Conservation (phyloP, 768 basidiomycete species). For the Hemileccinum rubropunctum region DNA sequence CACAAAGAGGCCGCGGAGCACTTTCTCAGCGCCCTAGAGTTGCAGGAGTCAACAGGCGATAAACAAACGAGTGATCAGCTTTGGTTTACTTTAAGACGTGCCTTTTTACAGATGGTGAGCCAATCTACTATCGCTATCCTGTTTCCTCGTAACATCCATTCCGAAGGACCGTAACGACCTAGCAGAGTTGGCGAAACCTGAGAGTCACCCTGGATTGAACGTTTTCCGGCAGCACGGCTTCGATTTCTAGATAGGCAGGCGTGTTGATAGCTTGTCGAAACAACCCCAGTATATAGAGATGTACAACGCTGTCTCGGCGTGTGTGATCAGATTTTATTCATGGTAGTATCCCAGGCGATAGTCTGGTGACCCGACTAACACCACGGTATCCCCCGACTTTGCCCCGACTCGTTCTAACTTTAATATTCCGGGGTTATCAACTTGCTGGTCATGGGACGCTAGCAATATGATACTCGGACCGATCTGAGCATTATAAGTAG, state of each 20-base stretch:
- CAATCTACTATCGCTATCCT: neutral
- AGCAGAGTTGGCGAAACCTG: slow-evolving; percentile 67
- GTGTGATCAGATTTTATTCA: neutral
- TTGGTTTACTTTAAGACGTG: slow-evolving; percentile 86
- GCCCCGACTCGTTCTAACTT: too few relatives aligned
- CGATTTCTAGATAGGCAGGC: slow-evolving; percentile 61
- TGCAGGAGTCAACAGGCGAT: slow-evolving; percentile 67
- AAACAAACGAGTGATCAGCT: slow-evolving; percentile 79
- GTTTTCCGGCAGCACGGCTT: slow-evolving; percentile 82
- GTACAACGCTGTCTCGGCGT: neutral
- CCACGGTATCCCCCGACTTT: too few relatives aligned
- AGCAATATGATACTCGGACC: neutral
- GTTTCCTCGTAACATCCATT: neutral
- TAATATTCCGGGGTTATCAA: too few relatives aligned
- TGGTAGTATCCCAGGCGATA: too few relatives aligned
- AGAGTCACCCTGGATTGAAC: slow-evolving; percentile 60
- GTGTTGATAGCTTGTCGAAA: neutral
- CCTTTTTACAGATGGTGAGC: slow-evolving; percentile 74
- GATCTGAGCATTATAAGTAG: slow-evolving; percentile 15
- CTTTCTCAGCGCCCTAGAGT: slow-evolving; percentile 77
- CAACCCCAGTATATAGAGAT: neutral
- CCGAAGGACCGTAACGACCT: slow-evolving; percentile 76
- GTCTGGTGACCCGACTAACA: too few relatives aligned
- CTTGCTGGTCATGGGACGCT: too few relatives aligned
- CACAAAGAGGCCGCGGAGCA: slow-evolving; percentile 96